Evolutionary conservation across 2,329 filamentous ascomycete species (phyloP), one percentile per base, ranked within the genome.

Genomic region (Sarocladium brachiariae): DNA sequence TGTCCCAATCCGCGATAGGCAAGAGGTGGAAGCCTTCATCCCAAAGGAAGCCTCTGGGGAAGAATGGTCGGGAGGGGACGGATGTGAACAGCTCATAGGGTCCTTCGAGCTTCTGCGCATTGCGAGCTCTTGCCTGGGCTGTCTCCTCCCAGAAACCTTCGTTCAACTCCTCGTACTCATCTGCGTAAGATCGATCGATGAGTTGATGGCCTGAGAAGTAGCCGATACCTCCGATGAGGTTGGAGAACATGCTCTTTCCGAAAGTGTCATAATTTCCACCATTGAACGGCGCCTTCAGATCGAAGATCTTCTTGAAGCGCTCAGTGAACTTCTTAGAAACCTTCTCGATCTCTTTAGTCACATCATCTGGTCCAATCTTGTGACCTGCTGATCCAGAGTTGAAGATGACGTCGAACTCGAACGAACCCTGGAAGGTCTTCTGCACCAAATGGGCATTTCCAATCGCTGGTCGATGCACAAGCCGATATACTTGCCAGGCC

Each of bases 1-100:
- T 81, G 64, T 99, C 93, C 87, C 91, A 99, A 57, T 99, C 92
- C 18, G 89, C 79, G 50, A 99, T 84, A 2, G 91, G 91, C 45
- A 96, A 74, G 31, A 99, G 74, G 62, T 99, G 93, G 69, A 97
- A 99, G 1, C 93, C 93, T 66, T 99, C 93, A 60, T 99, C 93
- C 93, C 93, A 99, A 3, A 97, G 76, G 65, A 99, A 99, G 1
- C 93, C 93, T 54, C 93, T 80, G 1, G 93, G 93, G 70, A 99
- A 99, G 73, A 99, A 99, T 0, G 93, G 88, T 4, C 93, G 78
- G 8, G 92, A 97, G 0, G 93, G 93, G 51, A 97, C 85, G 59
- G 84, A 89, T 6, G 91, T 95, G 65, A 91, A 97, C 2, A 99
- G 79, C 65, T 96, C 89, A 50, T 85, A 88, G 1, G 92, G 89